Conservation (phyloP, 805 yeast genomes). For the Sugiyamaella lignohabitans region DNA sequence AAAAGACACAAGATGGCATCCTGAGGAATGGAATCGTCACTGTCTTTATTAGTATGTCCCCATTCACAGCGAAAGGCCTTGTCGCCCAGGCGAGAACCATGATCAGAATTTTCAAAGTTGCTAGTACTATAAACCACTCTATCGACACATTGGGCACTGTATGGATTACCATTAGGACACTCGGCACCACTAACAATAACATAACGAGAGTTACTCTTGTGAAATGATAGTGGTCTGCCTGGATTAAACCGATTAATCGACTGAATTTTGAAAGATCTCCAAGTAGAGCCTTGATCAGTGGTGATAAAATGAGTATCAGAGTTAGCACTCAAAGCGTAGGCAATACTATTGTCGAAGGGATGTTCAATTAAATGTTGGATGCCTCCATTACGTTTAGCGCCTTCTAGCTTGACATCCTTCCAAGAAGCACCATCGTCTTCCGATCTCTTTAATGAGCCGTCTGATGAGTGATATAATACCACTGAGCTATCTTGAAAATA, state of each 20-base stretch:
- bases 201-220: slow-evolving; percentile 35
- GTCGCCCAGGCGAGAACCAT: slow-evolving; percentile 26
- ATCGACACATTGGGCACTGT: slow-evolving; percentile 31
- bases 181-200: slow-evolving; percentile 35
- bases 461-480: slow-evolving; percentile 18
- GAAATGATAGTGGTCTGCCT: slow-evolving; percentile 32
- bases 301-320: slow-evolving; percentile 36
- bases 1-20: slow-evolving; percentile 40
- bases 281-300: slow-evolving; percentile 37
- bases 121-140: slow-evolving; percentile 41
- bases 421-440: slow-evolving; percentile 43
- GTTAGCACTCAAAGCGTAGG: slow-evolving; percentile 33
- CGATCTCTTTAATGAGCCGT: slow-evolving; percentile 37
- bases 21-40: slow-evolving; percentile 24
- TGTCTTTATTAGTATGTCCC: slow-evolving; percentile 25
- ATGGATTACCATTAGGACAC: slow-evolving; percentile 30
- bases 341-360: slow-evolving; percentile 35
- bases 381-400: slow-evolving; percentile 28
- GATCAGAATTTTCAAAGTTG: slow-evolving; percentile 36
- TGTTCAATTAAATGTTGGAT: slow-evolving; percentile 33
- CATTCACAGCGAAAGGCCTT: slow-evolving; percentile 25
- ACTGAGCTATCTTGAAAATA: slow-evolving; percentile 34
- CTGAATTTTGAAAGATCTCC: slow-evolving; percentile 35
- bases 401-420: slow-evolving; percentile 30
- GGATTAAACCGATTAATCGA: slow-evolving; percentile 23